Evolutionary conservation across 1,284 basidiomycete genomes (phyloP).

Genomic region (Pseudozyma pruni): DNA sequence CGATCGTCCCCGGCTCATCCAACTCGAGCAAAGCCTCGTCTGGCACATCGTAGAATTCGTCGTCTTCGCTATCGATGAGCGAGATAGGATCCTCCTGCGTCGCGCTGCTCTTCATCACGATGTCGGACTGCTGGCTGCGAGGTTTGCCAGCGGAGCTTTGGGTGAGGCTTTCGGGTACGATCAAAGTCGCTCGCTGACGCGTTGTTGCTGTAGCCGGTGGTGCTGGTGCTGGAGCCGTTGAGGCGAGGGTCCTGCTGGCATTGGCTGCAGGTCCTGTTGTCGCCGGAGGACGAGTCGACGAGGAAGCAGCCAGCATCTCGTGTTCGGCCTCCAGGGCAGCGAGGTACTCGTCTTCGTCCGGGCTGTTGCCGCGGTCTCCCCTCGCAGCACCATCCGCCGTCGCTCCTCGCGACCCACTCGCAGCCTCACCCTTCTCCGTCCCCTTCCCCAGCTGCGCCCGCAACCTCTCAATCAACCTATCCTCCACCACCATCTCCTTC

Average conservation of each 20-base stretch:
- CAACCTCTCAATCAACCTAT: slow-evolving; percentile 23
- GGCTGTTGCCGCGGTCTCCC: slow-evolving; percentile 13
- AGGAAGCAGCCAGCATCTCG: slow-evolving; percentile 6
- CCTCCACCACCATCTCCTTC: slow-evolving; percentile 22
- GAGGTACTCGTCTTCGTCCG: slow-evolving; percentile 40
- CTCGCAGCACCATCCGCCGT: background rate
- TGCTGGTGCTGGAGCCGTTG: background rate
- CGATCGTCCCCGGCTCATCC: background rate
- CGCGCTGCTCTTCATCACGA: background rate
- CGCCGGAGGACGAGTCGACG: background rate
- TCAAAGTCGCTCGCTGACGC: slow-evolving; percentile 2
- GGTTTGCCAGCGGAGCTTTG: slow-evolving; percentile 9
- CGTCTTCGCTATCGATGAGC: slow-evolving; percentile 42
- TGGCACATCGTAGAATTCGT: slow-evolving; percentile 11
- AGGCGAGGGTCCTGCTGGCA: no score
- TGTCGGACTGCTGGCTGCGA: slow-evolving; percentile 8
- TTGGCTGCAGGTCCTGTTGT: no score
- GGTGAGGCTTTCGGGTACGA: slow-evolving; percentile 9
- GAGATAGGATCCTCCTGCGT: slow-evolving; percentile 22
- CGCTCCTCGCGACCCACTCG: background rate
- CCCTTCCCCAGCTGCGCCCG: slow-evolving; percentile 30
- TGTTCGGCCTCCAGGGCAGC: slow-evolving; percentile 33
- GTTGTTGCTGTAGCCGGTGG: background rate
- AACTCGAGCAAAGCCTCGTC: slow-evolving; percentile 1
- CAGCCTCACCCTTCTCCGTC: background rate